These are phyloP conservation scores for Tolypocladium sp. DNA, from an alignment of 2,329 filamentous ascomycete species.

Conservation along the genomic window DNA sequence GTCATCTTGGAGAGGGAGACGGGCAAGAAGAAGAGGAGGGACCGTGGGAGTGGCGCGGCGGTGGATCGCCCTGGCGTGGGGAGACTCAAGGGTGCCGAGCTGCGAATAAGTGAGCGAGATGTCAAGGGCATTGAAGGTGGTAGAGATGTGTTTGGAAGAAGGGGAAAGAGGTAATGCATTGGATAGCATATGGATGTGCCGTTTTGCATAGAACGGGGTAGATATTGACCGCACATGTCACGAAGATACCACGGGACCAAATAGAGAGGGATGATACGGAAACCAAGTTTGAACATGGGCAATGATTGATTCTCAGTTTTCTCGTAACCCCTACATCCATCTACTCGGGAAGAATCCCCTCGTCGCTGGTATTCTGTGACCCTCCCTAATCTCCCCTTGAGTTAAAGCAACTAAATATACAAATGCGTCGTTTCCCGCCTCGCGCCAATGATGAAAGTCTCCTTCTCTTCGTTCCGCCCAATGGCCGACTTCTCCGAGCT, in stretches of 20 bases:
- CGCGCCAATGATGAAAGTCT: background rate
- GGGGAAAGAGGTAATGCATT: constrained; percentile 17
- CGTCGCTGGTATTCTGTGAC: background rate
- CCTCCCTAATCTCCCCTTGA: constrained; percentile 1
- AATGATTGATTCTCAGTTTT: constrained; percentile 4
- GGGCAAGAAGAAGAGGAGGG: constrained; percentile 26
- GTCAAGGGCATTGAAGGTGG: constrained; percentile 59
- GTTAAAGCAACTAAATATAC: constrained; percentile 20
- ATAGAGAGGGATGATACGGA: background rate
- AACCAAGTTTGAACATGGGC: background rate
- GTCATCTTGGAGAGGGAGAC: constrained; percentile 66
- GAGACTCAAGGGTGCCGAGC: constrained; percentile 66
- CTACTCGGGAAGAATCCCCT: background rate
- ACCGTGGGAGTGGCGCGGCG: constrained; percentile 41
- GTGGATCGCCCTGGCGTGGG: constrained; percentile 75
- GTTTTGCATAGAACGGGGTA: background rate
- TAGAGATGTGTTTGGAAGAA: constrained; percentile 30
- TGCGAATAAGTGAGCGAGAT: constrained; percentile 72
- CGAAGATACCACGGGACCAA: background rate
- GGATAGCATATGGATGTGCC: background rate
- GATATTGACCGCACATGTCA: background rate
- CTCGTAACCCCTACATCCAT: constrained; percentile 9
- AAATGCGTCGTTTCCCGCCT: constrained; percentile 12
- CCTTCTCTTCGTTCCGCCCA: background rate
- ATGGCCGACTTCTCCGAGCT: constrained; percentile 3